Evolutionary conservation across 768 basidiomycete species (phyloP), one percentile per base, ranked within the genome.

Genomic region (Leucocoprinus birnbaumii): DNA sequence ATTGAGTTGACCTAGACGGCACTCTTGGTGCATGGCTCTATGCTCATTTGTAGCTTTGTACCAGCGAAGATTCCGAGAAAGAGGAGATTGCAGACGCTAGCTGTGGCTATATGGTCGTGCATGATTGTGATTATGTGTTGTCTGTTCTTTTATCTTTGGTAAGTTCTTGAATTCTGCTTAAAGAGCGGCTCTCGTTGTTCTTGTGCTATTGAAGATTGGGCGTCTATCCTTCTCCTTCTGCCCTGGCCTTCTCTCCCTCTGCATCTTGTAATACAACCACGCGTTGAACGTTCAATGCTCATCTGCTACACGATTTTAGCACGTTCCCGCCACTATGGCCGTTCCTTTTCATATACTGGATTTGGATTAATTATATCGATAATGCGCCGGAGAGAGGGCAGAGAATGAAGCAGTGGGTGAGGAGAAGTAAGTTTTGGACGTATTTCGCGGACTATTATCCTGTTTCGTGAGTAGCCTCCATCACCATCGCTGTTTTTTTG

Each of bases 361-460:
- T 89, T 25, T 99, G 94, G 94, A 76, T 86, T 13, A 67, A 72
- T 14, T 86, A 77, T 68, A 75, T 92, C 55, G 97, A 98, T 69
- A 73, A 75, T 14, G 86, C 86, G 46, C 91, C 93, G 0, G 86
- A 89, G 57, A 65, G 76, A 46, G 80, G 97, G 53, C 82, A 91
- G 55, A 67, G 93, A 31, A 76, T 85, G 26, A 87, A 81, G 59
- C 75, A 75, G 21, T 94, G 89, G 91, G 82, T 91, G 57, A 80
- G 94, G 25, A 79, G 79, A 7, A 63, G 77, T 58, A 71, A 75
- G 42, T 80, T 91, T 60, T 98, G 94, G 93, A 82, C 74, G 64
- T 93, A 94, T 65, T 98, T 96, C 73, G 91, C 94, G 19, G 89
- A 91, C 57, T 90, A 93, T 68, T 94, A 94, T 63, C 92, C 92